Evolutionary conservation across 768 basidiomycete genomes (phyloP).

Genomic region (Psilocybe sp.): DNA sequence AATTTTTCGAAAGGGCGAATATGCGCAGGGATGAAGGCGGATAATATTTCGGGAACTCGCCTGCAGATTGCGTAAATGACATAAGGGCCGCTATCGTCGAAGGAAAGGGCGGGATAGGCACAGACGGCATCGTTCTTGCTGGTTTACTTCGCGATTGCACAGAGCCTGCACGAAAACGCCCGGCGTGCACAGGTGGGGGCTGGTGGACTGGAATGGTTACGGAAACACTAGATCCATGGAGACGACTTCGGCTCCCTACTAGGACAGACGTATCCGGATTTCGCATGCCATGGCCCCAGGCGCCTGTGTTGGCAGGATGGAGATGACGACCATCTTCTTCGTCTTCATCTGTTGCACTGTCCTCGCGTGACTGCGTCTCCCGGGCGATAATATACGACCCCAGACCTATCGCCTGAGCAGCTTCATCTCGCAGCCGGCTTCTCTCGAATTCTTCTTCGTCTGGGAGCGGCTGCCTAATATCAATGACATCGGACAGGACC

Average conservation of each 20-base stretch:
- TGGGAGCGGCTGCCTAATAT: conserved; percentile 54
- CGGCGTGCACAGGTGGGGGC: conserved; percentile 15
- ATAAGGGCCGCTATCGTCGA: conserved; percentile 47
- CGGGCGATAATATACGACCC: conserved; percentile 48
- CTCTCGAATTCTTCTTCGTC: conserved; percentile 73
- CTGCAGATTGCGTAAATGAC: conserved; percentile 51
- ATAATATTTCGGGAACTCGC: conserved; percentile 64
- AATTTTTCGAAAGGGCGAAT: conserved; percentile 70
- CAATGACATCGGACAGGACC: conserved; percentile 68
- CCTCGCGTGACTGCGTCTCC: conserved; percentile 31
- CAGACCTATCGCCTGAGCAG: conserved; percentile 75
- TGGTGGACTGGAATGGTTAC: conserved; percentile 21
- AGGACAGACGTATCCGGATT: conserved; percentile 17
- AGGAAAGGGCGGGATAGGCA: conserved; percentile 61
- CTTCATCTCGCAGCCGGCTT: conserved; percentile 69
- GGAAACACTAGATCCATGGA: conserved; percentile 32
- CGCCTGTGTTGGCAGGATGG: conserved; percentile 13
- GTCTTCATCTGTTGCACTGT: conserved; percentile 36
- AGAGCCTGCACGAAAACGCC: conserved; percentile 37
- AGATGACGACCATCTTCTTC: conserved; percentile 27
- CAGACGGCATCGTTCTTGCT: conserved; percentile 32
- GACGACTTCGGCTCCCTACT: conserved; percentile 21
- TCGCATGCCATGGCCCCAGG: conserved; percentile 12
- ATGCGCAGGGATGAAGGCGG: conserved; percentile 67
- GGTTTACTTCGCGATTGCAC: conserved; percentile 30